Evolutionary conservation across 257 asterid genomes (phyloP).

Genomic region (Petunia axillaris): DNA sequence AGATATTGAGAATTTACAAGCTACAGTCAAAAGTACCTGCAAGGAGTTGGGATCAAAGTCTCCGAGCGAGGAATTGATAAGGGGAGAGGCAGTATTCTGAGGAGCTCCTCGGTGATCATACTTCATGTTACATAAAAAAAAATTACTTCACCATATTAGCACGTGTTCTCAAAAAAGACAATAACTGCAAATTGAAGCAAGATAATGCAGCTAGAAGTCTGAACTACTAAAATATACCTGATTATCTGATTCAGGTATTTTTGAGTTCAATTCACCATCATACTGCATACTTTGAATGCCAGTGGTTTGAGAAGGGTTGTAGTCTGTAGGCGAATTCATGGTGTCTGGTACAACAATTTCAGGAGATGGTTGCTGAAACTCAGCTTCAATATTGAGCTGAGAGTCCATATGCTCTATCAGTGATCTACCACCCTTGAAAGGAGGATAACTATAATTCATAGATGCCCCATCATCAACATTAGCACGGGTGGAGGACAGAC

Average conservation of each 20-base stretch:
- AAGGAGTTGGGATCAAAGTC: constrained; percentile 70
- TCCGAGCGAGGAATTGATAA: constrained; percentile 50
- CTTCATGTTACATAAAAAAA: constrained; percentile 33
- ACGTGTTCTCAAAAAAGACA: background rate
- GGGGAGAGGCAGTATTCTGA: constrained; percentile 53
- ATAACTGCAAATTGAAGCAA: constrained; percentile 10
- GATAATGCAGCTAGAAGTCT: background rate
- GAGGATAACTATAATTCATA: constrained; percentile 48
- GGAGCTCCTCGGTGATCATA: constrained; percentile 61
- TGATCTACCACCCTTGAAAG: constrained; percentile 41
- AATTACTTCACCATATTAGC: background rate
- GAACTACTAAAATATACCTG: constrained; percentile 48
- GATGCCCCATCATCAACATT: constrained; percentile 46
- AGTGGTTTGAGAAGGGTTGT: constrained; percentile 51
- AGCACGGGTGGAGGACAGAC: constrained; percentile 50
- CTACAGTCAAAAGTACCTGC: constrained; percentile 55
- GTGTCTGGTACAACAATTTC: constrained; percentile 44
- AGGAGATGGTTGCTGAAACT: constrained; percentile 48
- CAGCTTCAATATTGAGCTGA: constrained; percentile 40
- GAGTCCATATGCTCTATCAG: constrained; percentile 38
- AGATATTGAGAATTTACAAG: background rate
- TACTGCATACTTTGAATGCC: constrained; percentile 49
- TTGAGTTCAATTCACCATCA: constrained; percentile 47
- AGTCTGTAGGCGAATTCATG: constrained; percentile 55
- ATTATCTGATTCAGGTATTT: constrained; percentile 47